Evolutionary conservation across 176 grass and related monocot species (phyloP), one percentile per base, ranked within the genome.

Genomic region (Echinochloa phyllopogon): DNA sequence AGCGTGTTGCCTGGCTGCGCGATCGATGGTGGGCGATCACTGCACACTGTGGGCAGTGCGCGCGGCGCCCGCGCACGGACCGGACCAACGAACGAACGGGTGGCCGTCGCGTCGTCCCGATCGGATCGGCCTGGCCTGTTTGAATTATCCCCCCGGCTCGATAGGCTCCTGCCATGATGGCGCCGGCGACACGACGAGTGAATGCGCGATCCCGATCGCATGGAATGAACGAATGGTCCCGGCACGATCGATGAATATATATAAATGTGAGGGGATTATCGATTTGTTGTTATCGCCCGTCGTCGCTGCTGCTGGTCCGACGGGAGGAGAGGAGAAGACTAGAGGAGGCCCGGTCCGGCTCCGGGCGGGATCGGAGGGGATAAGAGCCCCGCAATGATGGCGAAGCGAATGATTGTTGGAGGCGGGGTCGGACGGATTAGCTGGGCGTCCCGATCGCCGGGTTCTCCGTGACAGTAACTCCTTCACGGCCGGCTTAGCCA

Each of bases 401-500:
- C 36, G 55, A 69, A 69, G 41, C 11, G 63, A 78, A 83, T 72
- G 56, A 83, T 62, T 56, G 40, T 50, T 37, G 20, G 33, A 7
- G 20, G 5, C 8, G 78, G 69, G 63, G 10, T 65, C 5, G 25
- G 52, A 47, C 59, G 24, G n/a, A 64, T 27, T 72, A 33, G 76
- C 4, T 29, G 69, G 50, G 62, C 71, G 78, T 88, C 79, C 3
- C 63, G 12, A n/a, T 83, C 63, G 63, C 0, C 29, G 43, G n/a
- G 63, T 63, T 77, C 72, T 87, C 63, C 61, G 12, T 82, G 86
- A 82, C 79, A 65, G 79, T 60, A 68, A 82, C 79, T 4, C 11
- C 29, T 33, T 33, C 29, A 33, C 29, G 29, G 29, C 29, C n/a
- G n/a, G n/a, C n/a, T n/a, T n/a, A n/a, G n/a, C n/a, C n/a, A n/a